Base-by-base conservation (phyloP, 2,329 filamentous ascomycete species). In the Phoma sp. region DNA sequence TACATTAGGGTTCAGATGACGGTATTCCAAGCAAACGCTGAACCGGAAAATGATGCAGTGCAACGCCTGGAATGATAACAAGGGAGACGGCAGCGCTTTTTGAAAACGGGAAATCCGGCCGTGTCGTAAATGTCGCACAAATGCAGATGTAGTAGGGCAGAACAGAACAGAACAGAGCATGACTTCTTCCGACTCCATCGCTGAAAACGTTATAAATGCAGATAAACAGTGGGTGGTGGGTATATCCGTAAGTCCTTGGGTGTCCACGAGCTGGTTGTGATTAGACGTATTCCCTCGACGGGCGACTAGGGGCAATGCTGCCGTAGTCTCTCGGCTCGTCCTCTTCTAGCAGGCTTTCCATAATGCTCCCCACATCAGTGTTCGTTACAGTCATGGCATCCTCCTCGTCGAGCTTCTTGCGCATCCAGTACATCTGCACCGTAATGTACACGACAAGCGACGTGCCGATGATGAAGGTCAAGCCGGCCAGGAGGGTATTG, bases 281-380 rank as follows among this genome's bases (percentile, higher is more conserved):
- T 17, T 40, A 27, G 24, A 25, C 51, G 33, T 54, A 54, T n/a
- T 54, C 51, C 25, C 51, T 27, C 4, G 44, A 43, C 2, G 17
- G 7, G 24, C 51, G 51, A 10, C 15, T 37, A 3, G 44, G 58
- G 2, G 58, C 47, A 17, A 72, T 58, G 24, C 63, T 68, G 10
- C 69, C 69, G 33, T 73, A 72, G 15, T 57, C 56, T 12, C 58
- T 55, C 5, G 65, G 65, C 56, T 74, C 72, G 25, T 75, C 72
- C 31, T 74, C 70, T 47, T 75, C 72, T 1, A 75, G 57, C 35
- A 75, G 55, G 44, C 70, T 74, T 36, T 74, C 72, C 64, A 75
- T 62, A n/a, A 75, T 88, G 57, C 87, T 80, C 2, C 87, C 88
- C 65, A 92, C 90, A 62, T 87, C 87, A 59, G 84, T 82, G 68